These are phyloP conservation scores for Tylopilus sp. DNA, from an alignment of 768 basidiomycete species.

Conservation along the genomic window DNA sequence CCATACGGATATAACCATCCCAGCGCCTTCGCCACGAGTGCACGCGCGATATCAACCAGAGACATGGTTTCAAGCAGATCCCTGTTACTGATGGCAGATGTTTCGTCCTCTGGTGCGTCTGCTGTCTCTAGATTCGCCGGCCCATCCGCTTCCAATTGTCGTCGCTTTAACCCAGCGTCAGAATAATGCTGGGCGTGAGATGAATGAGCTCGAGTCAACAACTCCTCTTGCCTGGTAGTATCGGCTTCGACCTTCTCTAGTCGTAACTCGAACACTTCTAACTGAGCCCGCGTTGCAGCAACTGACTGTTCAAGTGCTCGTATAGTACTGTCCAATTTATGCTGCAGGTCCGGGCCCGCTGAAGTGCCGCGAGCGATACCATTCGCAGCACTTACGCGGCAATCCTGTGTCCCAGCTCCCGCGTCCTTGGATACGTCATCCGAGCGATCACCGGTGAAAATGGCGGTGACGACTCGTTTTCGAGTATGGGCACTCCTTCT, in stretches of 20 bases:
- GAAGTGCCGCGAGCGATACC: neutral
- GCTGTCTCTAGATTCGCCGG: neutral
- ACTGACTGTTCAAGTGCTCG: conserved; percentile 25
- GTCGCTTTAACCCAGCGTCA: neutral
- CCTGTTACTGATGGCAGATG: neutral
- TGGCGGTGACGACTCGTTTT: conserved; percentile 28
- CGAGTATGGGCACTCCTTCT: conserved; percentile 7
- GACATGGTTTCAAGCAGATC: neutral
- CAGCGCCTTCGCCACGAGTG: conserved; percentile 15
- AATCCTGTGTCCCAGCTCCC: neutral
- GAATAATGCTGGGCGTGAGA: neutral
- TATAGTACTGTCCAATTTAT: conserved; percentile 7
- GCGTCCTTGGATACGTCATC: neutral
- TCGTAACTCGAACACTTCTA: conserved; percentile 26
- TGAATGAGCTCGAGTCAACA: neutral
- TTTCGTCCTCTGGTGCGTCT: neutral
- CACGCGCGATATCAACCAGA: conserved; percentile 10
- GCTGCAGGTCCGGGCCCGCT: neutral
- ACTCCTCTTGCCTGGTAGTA: conserved; percentile 13
- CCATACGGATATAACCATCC: conserved; percentile 26
- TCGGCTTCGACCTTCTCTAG: conserved; percentile 27
- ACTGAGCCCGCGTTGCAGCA: conserved; percentile 19
- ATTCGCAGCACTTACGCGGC: neutral
- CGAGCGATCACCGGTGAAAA: conserved; percentile 22
- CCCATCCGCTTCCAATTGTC: neutral